phyloP scores from a whole-genome alignment of 495 filamentous ascomycete genomes.

The Penicillium crystallinum region DNA sequence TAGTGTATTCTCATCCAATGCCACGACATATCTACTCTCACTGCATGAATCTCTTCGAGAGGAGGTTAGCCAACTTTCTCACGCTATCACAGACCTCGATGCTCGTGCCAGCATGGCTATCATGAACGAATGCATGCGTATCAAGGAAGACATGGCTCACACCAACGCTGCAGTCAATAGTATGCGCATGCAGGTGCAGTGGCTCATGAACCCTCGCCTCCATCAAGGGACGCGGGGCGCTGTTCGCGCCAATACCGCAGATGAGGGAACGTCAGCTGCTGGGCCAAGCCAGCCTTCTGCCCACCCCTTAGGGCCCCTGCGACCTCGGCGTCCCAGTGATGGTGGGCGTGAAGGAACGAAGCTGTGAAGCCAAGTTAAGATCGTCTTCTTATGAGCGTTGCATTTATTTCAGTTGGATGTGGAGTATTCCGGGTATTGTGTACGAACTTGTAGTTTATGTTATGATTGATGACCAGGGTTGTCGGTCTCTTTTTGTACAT shows the following conservation, averaged over 20 bases:
- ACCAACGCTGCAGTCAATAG: conserved; percentile 59
- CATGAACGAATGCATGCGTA: conserved; percentile 62
- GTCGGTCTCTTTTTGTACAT: not conserved
- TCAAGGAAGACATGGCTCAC: conserved; percentile 63
- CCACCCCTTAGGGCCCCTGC: conserved; percentile 24
- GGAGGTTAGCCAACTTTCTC: conserved; percentile 55
- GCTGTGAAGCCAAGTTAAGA: conserved; percentile 14
- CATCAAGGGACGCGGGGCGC: conserved; percentile 37
- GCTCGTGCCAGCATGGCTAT: conserved; percentile 61
- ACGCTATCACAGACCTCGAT: conserved; percentile 57
- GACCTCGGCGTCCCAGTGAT: conserved; percentile 39
- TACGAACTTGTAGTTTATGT: not conserved
- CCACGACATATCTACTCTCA: conserved; percentile 57
- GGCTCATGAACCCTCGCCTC: conserved; percentile 59
- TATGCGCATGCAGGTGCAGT: conserved; percentile 64
- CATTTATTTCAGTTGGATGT: conserved; percentile 5
- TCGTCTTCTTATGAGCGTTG: conserved; percentile 13
- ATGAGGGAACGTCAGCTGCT: conserved; percentile 17
- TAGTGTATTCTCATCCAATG: conserved; percentile 29
- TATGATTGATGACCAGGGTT: conserved; percentile 3
- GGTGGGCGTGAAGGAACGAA: conserved; percentile 45
- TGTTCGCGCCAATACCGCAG: conserved; percentile 19
- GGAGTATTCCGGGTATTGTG: not conserved
- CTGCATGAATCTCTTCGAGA: conserved; percentile 65
- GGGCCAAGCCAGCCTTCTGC: conserved; percentile 26